Evolutionary conservation across 805 yeast genomes (phyloP).

Genomic region (Sugiyamaella qingdaonensis): DNA sequence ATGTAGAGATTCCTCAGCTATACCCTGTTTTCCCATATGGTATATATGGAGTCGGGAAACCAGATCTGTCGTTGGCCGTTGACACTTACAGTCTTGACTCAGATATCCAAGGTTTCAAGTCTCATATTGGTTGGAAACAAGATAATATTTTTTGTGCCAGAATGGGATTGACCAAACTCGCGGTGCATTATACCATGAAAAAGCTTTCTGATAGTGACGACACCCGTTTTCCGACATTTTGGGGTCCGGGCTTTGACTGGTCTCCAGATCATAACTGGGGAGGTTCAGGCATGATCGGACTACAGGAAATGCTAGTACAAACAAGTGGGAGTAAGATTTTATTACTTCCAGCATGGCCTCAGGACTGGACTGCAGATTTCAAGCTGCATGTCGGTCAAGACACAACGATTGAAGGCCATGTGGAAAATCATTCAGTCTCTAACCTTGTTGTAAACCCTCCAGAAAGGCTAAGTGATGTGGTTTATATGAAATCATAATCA

Average conservation of each 20-base stretch:
- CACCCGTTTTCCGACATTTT: not conserved
- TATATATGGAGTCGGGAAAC: not conserved
- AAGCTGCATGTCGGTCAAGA: not conserved
- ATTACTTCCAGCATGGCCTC: not conserved
- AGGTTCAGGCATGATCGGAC: conserved; percentile 4
- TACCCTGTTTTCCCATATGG: conserved; percentile 2
- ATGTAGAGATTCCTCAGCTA: conserved; percentile 1
- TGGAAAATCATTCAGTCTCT: not conserved
- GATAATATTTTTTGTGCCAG: conserved; percentile 1
- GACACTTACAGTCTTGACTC: not conserved
- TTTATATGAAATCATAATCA: not conserved
- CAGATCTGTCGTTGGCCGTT: not conserved
- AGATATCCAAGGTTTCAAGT: conserved; percentile 1
- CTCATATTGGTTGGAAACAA: conserved; percentile 1
- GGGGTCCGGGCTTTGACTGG: conserved; percentile 4
- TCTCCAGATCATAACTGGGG: conserved; percentile 2
- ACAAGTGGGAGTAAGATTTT: not conserved
- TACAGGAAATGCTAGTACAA: conserved; percentile 1
- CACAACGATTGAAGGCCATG: not conserved
- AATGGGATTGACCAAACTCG: conserved; percentile 1
- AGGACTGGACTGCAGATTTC: conserved; percentile 3
- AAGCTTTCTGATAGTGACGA: not conserved
- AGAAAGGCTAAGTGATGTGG: not conserved
- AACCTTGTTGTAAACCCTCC: not conserved
- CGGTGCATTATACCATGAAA: not conserved